Evolutionary conservation across 495 filamentous ascomycete genomes (phyloP).

Genomic region (Trichoderma virens): DNA sequence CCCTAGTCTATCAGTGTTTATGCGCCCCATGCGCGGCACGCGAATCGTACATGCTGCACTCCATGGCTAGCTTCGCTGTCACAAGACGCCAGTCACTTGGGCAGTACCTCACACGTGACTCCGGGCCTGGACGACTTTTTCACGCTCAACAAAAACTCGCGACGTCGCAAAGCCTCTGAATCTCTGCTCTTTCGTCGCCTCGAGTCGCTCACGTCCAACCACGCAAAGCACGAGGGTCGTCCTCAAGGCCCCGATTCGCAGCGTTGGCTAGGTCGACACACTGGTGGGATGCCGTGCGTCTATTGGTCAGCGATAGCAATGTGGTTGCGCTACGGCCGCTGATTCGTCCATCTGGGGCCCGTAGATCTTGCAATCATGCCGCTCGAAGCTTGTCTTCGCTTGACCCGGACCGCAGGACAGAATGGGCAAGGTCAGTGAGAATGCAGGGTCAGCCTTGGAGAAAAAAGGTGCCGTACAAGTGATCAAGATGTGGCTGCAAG

Average conservation of each 20-base stretch:
- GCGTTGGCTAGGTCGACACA: neutral
- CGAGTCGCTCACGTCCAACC: neutral
- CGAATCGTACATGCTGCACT: constrained; percentile 6
- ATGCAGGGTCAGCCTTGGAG: neutral
- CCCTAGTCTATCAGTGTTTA: neutral
- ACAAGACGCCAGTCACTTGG: neutral
- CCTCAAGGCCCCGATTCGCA: neutral
- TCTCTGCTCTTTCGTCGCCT: neutral
- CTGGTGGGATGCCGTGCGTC: neutral
- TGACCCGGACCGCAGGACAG: neutral
- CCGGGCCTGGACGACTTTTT: neutral
- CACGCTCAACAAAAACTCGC: neutral
- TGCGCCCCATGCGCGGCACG: constrained; percentile 1
- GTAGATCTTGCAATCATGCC: neutral
- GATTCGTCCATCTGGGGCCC: neutral
- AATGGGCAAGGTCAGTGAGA: neutral
- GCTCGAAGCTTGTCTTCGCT: neutral
- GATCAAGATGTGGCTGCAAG: too few species aligned
- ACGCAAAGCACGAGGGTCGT: neutral
- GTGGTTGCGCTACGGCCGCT: neutral
- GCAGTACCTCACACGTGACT: neutral
- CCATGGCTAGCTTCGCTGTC: neutral
- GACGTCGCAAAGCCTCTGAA: neutral
- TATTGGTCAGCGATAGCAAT: neutral
- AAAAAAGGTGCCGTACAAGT: too few species aligned